phyloP scores from a whole-genome alignment of 1,284 basidiomycete genomes.

The Ustilago sp. region DNA sequence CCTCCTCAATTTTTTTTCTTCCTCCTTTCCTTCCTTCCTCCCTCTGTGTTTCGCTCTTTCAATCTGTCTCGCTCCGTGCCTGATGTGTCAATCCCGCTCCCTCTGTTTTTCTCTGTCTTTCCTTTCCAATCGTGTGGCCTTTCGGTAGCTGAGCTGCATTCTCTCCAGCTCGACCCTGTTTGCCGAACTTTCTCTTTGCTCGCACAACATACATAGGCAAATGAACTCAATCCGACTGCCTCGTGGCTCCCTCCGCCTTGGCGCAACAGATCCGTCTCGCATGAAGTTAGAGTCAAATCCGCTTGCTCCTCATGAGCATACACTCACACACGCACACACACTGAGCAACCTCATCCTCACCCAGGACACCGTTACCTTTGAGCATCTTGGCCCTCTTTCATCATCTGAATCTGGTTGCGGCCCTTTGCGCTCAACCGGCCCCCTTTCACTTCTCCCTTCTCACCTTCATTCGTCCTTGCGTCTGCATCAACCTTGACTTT shows the following conservation, averaged over 20 bases:
- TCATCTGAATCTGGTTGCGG: conserved; percentile 17
- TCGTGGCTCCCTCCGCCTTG: conserved; percentile 24
- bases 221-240: conserved; percentile 17
- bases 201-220: conserved; percentile 6
- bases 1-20: not conserved
- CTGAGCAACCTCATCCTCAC: not conserved
- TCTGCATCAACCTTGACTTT: not conserved
- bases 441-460: conserved; percentile 6
- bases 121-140: conserved; percentile 3
- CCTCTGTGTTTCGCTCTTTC: not conserved
- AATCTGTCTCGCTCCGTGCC: not conserved
- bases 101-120: not conserved
- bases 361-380: not conserved
- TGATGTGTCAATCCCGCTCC: not conserved
- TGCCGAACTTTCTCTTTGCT: conserved; percentile 14
- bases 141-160: conserved; percentile 12
- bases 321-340: not conserved
- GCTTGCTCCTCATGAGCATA: not conserved
- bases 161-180: conserved; percentile 14
- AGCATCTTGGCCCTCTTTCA: conserved; percentile 20
- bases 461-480: not conserved
- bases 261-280: conserved; percentile 14
- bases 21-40: not conserved
- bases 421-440: conserved; percentile 36
- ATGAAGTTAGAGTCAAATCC: conserved; percentile 22